Conservation (phyloP, 805 yeast species). For the Teunomyces pallodes region DNA sequence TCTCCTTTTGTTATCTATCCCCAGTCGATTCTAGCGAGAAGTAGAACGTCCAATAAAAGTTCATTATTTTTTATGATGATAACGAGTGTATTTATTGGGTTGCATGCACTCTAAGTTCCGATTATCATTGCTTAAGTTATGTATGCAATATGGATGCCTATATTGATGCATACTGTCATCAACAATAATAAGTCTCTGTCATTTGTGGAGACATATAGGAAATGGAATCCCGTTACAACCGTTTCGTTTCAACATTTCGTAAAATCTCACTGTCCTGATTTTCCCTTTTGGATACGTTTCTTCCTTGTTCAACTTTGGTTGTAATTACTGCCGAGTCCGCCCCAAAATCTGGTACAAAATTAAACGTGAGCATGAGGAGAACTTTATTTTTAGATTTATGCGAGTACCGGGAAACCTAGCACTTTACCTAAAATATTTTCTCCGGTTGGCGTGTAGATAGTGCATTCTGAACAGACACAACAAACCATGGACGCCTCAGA, state of each 20-base stretch:
- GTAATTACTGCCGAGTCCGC: slow-evolving; percentile 1
- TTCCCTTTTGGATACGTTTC: background rate
- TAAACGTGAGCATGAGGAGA: background rate
- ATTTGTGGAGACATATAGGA: background rate
- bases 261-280: background rate
- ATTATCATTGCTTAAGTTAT: too few relatives aligned
- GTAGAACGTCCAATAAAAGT: too few relatives aligned
- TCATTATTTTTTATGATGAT: too few relatives aligned
- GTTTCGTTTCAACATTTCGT: background rate
- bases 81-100: too few relatives aligned
- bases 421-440: background rate
- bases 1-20: background rate
- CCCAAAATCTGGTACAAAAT: background rate
- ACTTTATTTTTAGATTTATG: background rate
- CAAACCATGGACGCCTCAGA: background rate
- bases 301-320: background rate
- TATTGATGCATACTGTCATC: too few relatives aligned
- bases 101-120: too few relatives aligned
- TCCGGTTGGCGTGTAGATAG: background rate
- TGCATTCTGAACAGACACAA: background rate
- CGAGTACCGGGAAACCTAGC: background rate
- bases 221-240: background rate
- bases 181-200: too few relatives aligned
- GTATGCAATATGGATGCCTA: too few relatives aligned
- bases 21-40: too few relatives aligned